phyloP scores from a whole-genome alignment of 2,329 filamentous ascomycete genomes.

The Arthrobotrys sinensis region DNA sequence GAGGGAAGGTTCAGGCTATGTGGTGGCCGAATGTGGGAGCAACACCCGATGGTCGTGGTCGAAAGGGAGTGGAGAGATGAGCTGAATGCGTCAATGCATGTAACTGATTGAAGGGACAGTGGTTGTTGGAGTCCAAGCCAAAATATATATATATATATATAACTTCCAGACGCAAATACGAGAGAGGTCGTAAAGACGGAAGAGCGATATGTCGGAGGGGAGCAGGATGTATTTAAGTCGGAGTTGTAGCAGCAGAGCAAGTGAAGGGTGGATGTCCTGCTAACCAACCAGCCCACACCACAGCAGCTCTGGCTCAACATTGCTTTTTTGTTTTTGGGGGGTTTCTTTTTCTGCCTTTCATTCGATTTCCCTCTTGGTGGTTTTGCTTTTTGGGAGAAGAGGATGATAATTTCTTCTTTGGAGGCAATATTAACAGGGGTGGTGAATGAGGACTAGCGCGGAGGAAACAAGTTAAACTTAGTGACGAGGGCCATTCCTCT shows the following conservation, averaged over 20 bases:
- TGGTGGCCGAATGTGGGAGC: constrained; percentile 40
- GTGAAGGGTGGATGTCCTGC: constrained; percentile 13
- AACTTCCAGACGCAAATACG: constrained; percentile 18
- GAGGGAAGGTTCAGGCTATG: constrained; percentile 52
- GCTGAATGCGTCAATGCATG: constrained; percentile 39
- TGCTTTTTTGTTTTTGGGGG: constrained; percentile 7
- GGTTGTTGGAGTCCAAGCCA: constrained; percentile 27
- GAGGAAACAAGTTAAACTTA: constrained; percentile 55
- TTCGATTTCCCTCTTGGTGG: constrained; percentile 17
- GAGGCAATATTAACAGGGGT: constrained; percentile 1
- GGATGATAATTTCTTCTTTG: constrained; percentile 16
- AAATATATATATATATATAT: constrained; percentile 44
- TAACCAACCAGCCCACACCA: constrained; percentile 20
- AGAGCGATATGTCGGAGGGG: constrained; percentile 43
- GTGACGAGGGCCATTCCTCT: constrained; percentile 50
- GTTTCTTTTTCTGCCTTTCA: constrained; percentile 19
- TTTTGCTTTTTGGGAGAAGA: constrained; percentile 13
- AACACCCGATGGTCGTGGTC: constrained; percentile 37
- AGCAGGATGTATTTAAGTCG: constrained; percentile 56
- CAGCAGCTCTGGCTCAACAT: constrained; percentile 6
- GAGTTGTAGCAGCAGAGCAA: constrained; percentile 20
- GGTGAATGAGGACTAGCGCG: constrained; percentile 24
- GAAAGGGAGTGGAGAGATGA: constrained; percentile 27
- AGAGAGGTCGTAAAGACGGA: constrained; percentile 39
- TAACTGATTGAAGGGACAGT: constrained; percentile 36